Evolutionary conservation across 2,329 filamentous ascomycete genomes (phyloP).

Genomic region (Colletotrichum sp.): DNA sequence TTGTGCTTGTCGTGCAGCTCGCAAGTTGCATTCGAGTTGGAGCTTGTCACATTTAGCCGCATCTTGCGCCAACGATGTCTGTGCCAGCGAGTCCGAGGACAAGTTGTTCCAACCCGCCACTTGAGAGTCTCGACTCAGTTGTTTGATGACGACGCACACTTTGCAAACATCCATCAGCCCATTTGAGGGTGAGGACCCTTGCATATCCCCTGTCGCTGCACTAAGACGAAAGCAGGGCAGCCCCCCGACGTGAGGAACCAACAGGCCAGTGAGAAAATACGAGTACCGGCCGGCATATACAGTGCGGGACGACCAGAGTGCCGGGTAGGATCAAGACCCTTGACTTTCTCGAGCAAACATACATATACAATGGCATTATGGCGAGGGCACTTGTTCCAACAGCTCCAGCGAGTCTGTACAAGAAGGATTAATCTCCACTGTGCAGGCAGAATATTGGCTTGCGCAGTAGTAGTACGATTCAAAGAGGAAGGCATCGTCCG

Average conservation of each 20-base stretch:
- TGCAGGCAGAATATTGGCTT: not conserved
- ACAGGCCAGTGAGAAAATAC: not conserved
- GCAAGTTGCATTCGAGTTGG: not conserved
- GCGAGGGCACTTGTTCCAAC: not conserved
- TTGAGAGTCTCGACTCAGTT: not conserved
- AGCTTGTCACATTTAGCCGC: not conserved
- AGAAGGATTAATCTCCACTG: not conserved
- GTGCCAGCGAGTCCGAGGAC: not conserved
- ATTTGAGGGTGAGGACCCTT: not conserved
- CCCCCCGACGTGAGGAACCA: not conserved
- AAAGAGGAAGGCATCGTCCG: not conserved
- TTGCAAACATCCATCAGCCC: not conserved
- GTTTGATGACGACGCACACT: not conserved
- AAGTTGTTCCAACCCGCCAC: not conserved
- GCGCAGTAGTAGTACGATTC: not conserved
- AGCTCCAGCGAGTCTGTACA: not conserved
- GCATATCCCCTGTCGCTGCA: not conserved
- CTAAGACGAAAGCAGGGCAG: not conserved
- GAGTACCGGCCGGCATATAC: not conserved
- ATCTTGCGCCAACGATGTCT: not conserved
- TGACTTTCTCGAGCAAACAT: not conserved
- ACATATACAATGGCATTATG: not conserved
- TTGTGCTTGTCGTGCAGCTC: not conserved
- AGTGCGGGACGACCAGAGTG: not conserved
- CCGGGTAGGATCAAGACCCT: not conserved